Conservation (phyloP, 2,329 filamentous ascomycete species). For the Calonectria hongkongensis region DNA sequence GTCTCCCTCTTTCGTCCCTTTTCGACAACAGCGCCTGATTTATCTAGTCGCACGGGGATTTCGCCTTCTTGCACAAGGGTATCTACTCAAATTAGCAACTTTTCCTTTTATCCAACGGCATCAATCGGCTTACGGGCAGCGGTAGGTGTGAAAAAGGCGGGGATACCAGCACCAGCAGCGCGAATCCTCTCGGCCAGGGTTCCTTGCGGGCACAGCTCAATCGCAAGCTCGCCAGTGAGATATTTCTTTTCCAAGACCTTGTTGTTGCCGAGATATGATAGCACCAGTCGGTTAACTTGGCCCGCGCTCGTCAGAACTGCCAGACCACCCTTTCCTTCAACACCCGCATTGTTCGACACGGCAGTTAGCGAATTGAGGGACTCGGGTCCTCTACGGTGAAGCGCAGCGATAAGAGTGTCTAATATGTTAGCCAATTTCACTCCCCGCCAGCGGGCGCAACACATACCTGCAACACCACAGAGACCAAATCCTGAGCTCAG, state of each 20-base stretch:
- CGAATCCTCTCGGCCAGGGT: constrained; percentile 83
- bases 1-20: constrained; percentile 81
- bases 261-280: constrained; percentile 86
- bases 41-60: constrained; percentile 78
- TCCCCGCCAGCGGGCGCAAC: background rate
- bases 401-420: constrained; percentile 83
- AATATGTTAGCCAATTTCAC: constrained; percentile 36
- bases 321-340: constrained; percentile 80
- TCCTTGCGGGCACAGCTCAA: constrained; percentile 86
- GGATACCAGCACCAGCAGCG: constrained; percentile 84
- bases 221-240: constrained; percentile 81
- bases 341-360: constrained; percentile 88
- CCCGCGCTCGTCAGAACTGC: constrained; percentile 81
- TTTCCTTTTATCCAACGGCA: background rate
- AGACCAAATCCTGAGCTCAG: constrained; percentile 89
- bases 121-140: constrained; percentile 73
- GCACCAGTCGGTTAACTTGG: constrained; percentile 82
- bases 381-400: constrained; percentile 76
- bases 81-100: constrained; percentile 60
- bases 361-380: constrained; percentile 81
- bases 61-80: constrained; percentile 81
- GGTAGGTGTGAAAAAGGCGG: constrained; percentile 87
- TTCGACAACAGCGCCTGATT: constrained; percentile 77
- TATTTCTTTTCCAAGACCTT: constrained; percentile 86
- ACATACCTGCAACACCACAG: constrained; percentile 81